phyloP scores from a whole-genome alignment of 1,284 basidiomycete species.

The Malassezia japonica region DNA sequence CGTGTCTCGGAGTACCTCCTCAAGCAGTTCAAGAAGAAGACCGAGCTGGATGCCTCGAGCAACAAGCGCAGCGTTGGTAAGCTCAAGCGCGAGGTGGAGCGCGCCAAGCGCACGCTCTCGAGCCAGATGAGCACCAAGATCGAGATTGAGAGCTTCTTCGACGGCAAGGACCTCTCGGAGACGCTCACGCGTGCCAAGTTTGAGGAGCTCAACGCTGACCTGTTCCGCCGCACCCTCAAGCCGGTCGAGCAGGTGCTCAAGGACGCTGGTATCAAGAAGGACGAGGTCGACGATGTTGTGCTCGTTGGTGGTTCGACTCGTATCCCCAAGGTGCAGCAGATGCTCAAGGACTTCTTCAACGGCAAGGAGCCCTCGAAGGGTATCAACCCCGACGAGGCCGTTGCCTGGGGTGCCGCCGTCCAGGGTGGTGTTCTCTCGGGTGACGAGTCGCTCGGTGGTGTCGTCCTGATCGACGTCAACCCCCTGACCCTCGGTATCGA shows the following conservation, averaged over 20 bases:
- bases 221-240: constrained; percentile 98
- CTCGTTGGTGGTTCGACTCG: constrained; percentile 96
- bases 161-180: constrained; percentile 91
- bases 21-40: constrained; percentile 49
- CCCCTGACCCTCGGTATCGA: constrained; percentile 92
- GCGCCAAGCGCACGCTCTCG: constrained; percentile 94
- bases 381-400: constrained; percentile 71
- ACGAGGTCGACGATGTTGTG: constrained; percentile 76
- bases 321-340: constrained; percentile 95
- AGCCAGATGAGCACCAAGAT: constrained; percentile 63
- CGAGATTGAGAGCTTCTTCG: constrained; percentile 77
- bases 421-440: constrained; percentile 93
- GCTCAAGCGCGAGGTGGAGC: constrained; percentile 95
- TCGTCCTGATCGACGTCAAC: constrained; percentile 91
- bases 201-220: constrained; percentile 95
- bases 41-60: constrained; percentile 60
- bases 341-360: constrained; percentile 81
- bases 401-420: constrained; percentile 87
- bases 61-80: constrained; percentile 90
- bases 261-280: constrained; percentile 95
- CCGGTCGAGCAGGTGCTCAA: constrained; percentile 97
- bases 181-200: constrained; percentile 95
- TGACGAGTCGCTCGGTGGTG: constrained; percentile 65
- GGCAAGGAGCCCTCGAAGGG: constrained; percentile 85
- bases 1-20: constrained; percentile 50